phyloP scores from a whole-genome alignment of 129 eudicot genomes.

The Helianthus tuberosus region DNA sequence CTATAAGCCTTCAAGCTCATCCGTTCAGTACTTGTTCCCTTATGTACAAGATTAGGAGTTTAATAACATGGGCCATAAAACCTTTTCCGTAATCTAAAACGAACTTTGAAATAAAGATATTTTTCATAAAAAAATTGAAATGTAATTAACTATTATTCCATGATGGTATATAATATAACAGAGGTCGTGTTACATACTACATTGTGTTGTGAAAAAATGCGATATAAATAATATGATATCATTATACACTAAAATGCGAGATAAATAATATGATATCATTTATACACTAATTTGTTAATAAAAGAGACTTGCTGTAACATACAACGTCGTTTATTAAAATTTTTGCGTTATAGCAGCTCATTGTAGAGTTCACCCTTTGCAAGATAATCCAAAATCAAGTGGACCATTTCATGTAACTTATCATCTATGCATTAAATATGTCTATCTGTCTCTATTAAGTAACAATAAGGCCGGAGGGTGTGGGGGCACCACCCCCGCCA shows the following conservation, averaged over 20 bases:
- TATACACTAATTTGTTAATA: not conserved
- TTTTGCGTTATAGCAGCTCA: constrained; percentile 75
- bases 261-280: not conserved
- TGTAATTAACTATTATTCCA: too few species aligned
- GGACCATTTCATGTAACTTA: constrained; percentile 75
- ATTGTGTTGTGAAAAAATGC: not conserved
- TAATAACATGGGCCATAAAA: too few species aligned
- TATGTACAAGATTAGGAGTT: too few species aligned
- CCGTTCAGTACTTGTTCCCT: too few species aligned
- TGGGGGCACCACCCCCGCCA: too few species aligned
- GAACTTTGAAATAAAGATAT: too few species aligned
- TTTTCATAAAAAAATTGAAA: too few species aligned
- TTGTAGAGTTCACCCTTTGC: constrained; percentile 89
- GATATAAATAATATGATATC: constrained; percentile 8
- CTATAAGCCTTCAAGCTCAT: too few species aligned
- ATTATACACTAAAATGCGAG: not conserved
- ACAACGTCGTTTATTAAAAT: constrained; percentile 71
- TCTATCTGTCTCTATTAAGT: not conserved
- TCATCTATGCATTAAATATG: constrained; percentile 7
- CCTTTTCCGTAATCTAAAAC: too few species aligned
- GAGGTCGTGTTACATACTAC: too few species aligned
- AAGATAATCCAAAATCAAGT: constrained; percentile 82
- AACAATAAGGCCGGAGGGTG: too few species aligned
- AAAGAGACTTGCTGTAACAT: constrained; percentile 55
- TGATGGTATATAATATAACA: too few species aligned